Base-by-base conservation (phyloP, 1,139 yeast genomes). In the Blastobotrys indianensis region DNA sequence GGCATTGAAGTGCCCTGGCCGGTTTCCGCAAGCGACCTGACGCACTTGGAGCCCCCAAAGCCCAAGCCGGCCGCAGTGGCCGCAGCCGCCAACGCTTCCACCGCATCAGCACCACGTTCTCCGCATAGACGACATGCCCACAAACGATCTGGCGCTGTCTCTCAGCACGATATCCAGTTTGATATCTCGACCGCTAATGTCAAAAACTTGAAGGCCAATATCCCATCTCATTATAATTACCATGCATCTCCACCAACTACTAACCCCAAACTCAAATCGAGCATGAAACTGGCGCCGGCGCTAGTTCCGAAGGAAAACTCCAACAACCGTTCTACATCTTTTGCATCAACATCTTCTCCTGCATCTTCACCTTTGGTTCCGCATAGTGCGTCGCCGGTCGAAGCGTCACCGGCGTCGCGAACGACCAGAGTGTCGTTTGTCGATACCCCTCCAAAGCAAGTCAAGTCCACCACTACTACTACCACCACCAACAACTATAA, bases 41-140 rank as follows among this genome's bases (percentile, higher is more conserved):
- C 40, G 3, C 35, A 15, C 15, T 29, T 32, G n/a, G 44, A 29
- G 8, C 20, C 13, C 33, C 41, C 41, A 29, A 28, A 28, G 16
- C 29, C 34, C 25, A 38, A 38, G 16, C 33, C 33, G 9, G 11
- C 31, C 15, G 11, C 20, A 10, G 17, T n/a, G 17, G 17, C 25
- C 32, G n/a, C 35, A 15, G 28, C 35, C 32, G 15, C 15, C 13
- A 10, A 39, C 23, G 11, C 35, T 20, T 9, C 31, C 25, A 15
- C 30, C 11, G 25, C 29, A 28, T 17, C 39, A 5, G 46, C 49
- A 2, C 46, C 49, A 5, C 32, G 43, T 28, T 46, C 52, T 10
- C 52, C 51, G 2, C 50, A 45, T 33, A 36, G 51, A 11, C 23
- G 52, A n/a, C 52, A 49, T 39, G 50, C 52, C 16, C 52, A 49